These are phyloP conservation scores for Catharanthus roseus DNA, from an alignment of 257 asterid species.

Conservation along the genomic window DNA sequence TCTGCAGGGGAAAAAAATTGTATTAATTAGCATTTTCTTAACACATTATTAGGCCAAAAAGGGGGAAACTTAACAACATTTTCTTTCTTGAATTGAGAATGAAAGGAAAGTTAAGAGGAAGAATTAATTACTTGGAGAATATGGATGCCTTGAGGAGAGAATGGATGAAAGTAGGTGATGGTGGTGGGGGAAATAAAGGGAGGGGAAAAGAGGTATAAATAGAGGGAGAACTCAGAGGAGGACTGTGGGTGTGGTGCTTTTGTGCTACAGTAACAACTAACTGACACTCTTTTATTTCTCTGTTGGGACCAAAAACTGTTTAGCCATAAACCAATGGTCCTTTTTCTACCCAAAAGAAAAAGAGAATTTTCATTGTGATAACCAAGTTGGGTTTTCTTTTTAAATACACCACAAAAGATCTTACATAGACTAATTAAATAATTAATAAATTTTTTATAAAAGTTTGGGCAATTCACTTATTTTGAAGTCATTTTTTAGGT, in stretches of 20 bases:
- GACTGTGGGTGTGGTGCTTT: slow-evolving; percentile 2
- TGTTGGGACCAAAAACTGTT: slow-evolving; percentile 21
- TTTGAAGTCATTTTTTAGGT: too few relatives aligned
- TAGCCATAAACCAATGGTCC: not conserved
- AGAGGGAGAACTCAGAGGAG: slow-evolving; percentile 15
- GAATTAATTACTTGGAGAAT: slow-evolving; percentile 2
- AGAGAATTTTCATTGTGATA: not conserved
- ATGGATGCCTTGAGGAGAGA: slow-evolving; percentile 7
- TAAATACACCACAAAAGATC: too few relatives aligned
- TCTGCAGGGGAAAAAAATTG: slow-evolving; percentile 1
- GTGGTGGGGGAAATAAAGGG: not conserved
- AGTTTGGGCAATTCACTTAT: too few relatives aligned
- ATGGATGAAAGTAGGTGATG: slow-evolving; percentile 4
- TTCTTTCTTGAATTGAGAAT: not conserved
- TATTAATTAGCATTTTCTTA: not conserved
- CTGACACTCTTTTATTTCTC: slow-evolving; percentile 8
- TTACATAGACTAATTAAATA: too few relatives aligned
- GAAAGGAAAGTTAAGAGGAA: not conserved
- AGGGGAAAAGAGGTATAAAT: slow-evolving; percentile 18
- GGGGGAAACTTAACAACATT: not conserved
- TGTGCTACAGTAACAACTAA: slow-evolving; percentile 21
- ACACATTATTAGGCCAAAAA: not conserved
- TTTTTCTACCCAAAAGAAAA: not conserved
- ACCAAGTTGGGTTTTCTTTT: not conserved
- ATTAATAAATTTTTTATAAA: too few relatives aligned